Percentiles rank a stretch among this genome's conserved stretches.
Evolutionary conservation across 2,329 filamentous ascomycete genomes (phyloP).

Genomic region (Penicillium sp.): DNA sequence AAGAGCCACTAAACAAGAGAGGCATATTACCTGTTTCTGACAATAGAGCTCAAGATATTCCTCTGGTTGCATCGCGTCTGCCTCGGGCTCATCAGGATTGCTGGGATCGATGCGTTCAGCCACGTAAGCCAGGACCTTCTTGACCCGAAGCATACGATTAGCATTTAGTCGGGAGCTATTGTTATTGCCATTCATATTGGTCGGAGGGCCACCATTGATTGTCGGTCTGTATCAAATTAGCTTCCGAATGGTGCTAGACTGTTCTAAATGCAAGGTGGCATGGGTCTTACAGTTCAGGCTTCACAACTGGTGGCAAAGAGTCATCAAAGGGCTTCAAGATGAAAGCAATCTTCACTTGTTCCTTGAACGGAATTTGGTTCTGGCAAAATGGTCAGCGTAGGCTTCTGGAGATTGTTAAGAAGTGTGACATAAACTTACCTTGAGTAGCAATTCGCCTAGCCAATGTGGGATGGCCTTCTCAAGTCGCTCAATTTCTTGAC

Average conservation of each 20-base stretch:
- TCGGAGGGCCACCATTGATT: slow-evolving; percentile 19
- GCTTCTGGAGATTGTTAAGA: background rate
- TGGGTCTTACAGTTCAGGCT: slow-evolving; percentile 61
- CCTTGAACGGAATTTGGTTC: slow-evolving; percentile 80
- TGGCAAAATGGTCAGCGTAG: slow-evolving; percentile 30
- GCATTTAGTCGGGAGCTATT: slow-evolving; percentile 89
- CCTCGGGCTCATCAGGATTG: slow-evolving; percentile 57
- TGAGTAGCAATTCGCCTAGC: slow-evolving; percentile 82
- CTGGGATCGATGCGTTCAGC: slow-evolving; percentile 82
- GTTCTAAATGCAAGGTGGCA: background rate
- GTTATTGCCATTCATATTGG: slow-evolving; percentile 18
- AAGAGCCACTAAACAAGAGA: background rate
- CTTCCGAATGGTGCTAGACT: background rate
- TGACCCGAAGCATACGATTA: slow-evolving; percentile 92
- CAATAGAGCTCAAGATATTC: slow-evolving; percentile 95
- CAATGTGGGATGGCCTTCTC: slow-evolving; percentile 87
- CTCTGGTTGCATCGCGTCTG: slow-evolving; percentile 69
- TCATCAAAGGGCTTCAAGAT: slow-evolving; percentile 79
- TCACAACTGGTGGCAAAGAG: slow-evolving; percentile 69
- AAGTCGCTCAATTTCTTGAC: slow-evolving; percentile 74
- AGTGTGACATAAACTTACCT: slow-evolving; percentile 45
- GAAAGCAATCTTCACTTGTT: slow-evolving; percentile 96
- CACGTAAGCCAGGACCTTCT: slow-evolving; percentile 90
- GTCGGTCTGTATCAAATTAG: slow-evolving; percentile 19
- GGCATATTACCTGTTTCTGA: slow-evolving; percentile 72